These are phyloP conservation scores for Mesembryanthemum crystallinum DNA, from an alignment of 148 eudicot genomes.

Conservation along the genomic window DNA sequence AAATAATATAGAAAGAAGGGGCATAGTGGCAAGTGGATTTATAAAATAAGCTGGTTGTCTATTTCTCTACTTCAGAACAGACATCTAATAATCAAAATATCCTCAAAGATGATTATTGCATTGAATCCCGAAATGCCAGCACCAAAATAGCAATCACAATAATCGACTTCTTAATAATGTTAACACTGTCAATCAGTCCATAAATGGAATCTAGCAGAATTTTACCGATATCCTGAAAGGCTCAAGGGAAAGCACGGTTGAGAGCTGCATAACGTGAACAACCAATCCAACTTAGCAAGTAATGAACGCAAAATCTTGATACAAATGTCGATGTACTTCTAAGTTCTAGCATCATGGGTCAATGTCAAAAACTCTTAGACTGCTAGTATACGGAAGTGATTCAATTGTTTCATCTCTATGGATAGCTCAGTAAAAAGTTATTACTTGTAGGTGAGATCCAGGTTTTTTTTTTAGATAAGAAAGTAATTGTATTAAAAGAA, in stretches of 20 bases:
- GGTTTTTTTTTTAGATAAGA: too few species aligned
- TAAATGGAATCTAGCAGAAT: neutral
- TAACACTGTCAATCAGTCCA: neutral
- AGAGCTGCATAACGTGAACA: neutral
- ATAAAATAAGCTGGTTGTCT: neutral
- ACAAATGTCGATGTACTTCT: neutral
- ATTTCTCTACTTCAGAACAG: neutral
- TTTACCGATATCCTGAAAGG: neutral
- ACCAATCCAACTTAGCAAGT: neutral
- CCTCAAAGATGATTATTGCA: too few species aligned
- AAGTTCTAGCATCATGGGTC: neutral
- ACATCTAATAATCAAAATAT: too few species aligned
- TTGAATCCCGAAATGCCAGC: neutral
- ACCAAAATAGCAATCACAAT: neutral
- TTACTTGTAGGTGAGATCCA: neutral
- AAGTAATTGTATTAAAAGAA: too few species aligned
- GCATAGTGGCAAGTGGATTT: neutral
- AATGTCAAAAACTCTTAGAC: neutral
- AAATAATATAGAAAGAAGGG: neutral
- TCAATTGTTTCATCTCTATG: neutral
- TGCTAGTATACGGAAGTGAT: neutral
- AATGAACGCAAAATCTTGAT: neutral
- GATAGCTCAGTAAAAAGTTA: slow-evolving; percentile 1
- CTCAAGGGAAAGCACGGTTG: neutral
- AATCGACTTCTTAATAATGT: neutral